phyloP scores from a whole-genome alignment of 2,329 filamentous ascomycete genomes.

The Fusarium odoratissimum region DNA sequence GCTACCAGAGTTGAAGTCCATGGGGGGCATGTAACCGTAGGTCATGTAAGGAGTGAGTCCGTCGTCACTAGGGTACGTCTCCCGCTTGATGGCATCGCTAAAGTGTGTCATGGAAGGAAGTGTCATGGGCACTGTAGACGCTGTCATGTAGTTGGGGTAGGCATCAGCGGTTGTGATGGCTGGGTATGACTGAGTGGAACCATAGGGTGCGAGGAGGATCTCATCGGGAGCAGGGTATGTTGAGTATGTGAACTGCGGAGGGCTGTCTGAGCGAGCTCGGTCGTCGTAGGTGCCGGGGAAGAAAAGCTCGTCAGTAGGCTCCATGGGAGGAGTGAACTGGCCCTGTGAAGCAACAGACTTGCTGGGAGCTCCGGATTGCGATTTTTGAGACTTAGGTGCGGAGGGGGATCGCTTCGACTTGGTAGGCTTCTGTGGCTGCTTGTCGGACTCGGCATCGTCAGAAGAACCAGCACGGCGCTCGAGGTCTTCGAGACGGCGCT shows the following conservation, averaged over 20 bases:
- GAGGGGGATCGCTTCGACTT: constrained; percentile 49
- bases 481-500: constrained; percentile 87
- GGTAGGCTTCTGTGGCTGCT: constrained; percentile 44
- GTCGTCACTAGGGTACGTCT: constrained; percentile 67
- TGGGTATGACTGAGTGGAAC: constrained; percentile 63
- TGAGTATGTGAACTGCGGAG: constrained; percentile 75
- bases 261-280: constrained; percentile 76
- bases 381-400: constrained; percentile 46
- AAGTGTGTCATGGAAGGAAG: constrained; percentile 74
- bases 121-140: constrained; percentile 66
- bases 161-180: constrained; percentile 62
- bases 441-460: constrained; percentile 58
- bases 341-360: constrained; percentile 58
- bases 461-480: constrained; percentile 77
- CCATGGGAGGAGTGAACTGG: constrained; percentile 72
- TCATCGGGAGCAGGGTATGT: constrained; percentile 76
- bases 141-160: constrained; percentile 67
- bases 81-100: constrained; percentile 74
- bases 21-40: constrained; percentile 73
- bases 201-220: constrained; percentile 70
- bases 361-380: constrained; percentile 44
- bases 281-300: constrained; percentile 71
- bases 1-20: constrained; percentile 71
- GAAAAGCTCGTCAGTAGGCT: constrained; percentile 72
- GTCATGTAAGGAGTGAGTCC: constrained; percentile 74